Conservation (phyloP, 148 eudicot genomes). For the Salicornia ramosissima region DNA sequence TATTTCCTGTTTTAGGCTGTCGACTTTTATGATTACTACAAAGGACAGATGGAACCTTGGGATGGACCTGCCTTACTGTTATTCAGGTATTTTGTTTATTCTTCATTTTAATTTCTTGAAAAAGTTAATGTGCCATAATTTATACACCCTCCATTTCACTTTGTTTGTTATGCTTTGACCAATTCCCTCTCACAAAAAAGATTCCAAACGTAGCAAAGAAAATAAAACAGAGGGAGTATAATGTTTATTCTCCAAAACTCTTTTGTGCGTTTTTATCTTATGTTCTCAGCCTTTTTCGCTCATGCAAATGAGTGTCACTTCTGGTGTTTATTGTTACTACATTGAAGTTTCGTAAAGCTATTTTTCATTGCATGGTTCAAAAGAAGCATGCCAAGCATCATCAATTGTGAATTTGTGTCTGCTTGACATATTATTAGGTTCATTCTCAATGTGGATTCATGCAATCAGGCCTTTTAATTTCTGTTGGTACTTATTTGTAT, state of each 20-base stretch:
- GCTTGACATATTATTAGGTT: no score
- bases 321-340: no score
- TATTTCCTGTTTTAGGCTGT: slow-evolving; percentile 43
- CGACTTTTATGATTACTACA: slow-evolving; percentile 94
- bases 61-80: slow-evolving; percentile 99
- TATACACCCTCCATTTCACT: no score
- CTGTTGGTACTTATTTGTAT: neutral
- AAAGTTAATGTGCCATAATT: neutral
- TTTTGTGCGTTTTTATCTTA: neutral
- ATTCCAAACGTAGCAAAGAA: no score
- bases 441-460: neutral
- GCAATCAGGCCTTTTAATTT: slow-evolving; percentile 7
- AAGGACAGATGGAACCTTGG: slow-evolving; percentile 99
- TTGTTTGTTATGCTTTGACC: no score
- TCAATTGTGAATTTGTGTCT: no score
- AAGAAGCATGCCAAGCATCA: neutral
- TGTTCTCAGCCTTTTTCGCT: neutral
- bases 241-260: slow-evolving; percentile 1
- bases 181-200: no score
- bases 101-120: slow-evolving; percentile 1
- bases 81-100: slow-evolving; percentile 55
- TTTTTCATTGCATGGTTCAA: no score
- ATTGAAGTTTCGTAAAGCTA: no score
- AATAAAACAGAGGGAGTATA: no score
- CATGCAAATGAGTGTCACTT: neutral